phyloP scores from a whole-genome alignment of 1,284 basidiomycete genomes.

The Sporisorium exsertum region DNA sequence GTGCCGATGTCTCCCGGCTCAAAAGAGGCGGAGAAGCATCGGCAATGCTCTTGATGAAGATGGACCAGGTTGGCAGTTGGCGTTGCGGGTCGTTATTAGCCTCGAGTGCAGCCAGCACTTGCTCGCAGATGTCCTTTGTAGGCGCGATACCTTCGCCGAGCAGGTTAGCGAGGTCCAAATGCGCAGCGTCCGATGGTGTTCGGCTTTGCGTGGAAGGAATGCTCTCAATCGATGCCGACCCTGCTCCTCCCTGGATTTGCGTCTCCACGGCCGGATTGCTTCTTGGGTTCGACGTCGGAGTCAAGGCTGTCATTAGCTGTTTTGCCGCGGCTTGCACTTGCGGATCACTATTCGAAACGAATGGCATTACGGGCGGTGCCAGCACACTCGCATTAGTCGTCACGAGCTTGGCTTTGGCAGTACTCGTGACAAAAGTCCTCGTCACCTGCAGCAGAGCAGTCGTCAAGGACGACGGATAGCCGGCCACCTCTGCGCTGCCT shows the following conservation, averaged over 20 bases:
- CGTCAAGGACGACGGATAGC: slow-evolving; percentile 14
- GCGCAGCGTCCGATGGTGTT: neutral
- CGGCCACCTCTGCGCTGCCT: neutral
- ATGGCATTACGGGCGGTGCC: slow-evolving; percentile 7
- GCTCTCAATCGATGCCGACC: neutral
- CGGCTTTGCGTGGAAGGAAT: too few species aligned
- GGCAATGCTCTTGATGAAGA: slow-evolving; percentile 23
- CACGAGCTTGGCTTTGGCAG: slow-evolving; percentile 25
- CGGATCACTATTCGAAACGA: slow-evolving; percentile 27
- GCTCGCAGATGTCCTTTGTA: slow-evolving; percentile 1
- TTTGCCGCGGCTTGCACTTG: slow-evolving; percentile 19
- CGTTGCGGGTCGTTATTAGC: neutral
- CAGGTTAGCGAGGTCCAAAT: neutral
- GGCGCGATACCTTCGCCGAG: neutral
- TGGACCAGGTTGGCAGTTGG: slow-evolving; percentile 12
- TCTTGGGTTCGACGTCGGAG: neutral
- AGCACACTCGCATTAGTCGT: slow-evolving; percentile 14
- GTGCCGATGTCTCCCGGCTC: neutral
- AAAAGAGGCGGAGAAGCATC: slow-evolving; percentile 10
- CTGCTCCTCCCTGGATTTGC: neutral
- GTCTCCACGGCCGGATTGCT: neutral
- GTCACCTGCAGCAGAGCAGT: slow-evolving; percentile 31
- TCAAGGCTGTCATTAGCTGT: slow-evolving; percentile 2
- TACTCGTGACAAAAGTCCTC: slow-evolving; percentile 19
- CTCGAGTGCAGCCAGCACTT: slow-evolving; percentile 6